Evolutionary conservation across 2,329 filamentous ascomycete genomes (phyloP).

Genomic region (Alternaria solani): DNA sequence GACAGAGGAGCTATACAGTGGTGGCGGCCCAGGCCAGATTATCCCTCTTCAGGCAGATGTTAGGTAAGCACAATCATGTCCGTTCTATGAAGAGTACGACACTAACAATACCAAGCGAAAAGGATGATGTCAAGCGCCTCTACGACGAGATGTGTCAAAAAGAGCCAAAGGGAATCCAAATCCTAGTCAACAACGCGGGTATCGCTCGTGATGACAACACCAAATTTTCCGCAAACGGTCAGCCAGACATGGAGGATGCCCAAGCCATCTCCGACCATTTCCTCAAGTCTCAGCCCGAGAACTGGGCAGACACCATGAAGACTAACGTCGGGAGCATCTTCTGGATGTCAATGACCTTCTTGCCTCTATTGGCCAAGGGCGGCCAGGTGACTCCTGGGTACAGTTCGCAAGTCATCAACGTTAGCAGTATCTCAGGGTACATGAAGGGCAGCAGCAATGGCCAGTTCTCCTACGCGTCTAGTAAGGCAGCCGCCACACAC

Average conservation of each 20-base stretch:
- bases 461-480: conserved; percentile 60
- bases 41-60: conserved; percentile 48
- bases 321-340: conserved; percentile 62
- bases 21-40: conserved; percentile 57
- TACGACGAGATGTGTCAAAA: conserved; percentile 53
- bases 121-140: conserved; percentile 57
- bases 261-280: conserved; percentile 62
- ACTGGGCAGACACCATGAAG: conserved; percentile 61
- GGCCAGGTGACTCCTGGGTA: conserved; percentile 57
- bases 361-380: conserved; percentile 63
- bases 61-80: conserved; percentile 28
- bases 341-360: conserved; percentile 63
- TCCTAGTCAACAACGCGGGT: conserved; percentile 64
- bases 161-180: conserved; percentile 62
- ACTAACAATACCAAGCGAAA: conserved; percentile 48
- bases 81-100: not conserved
- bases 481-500: conserved; percentile 60
- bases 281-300: conserved; percentile 55
- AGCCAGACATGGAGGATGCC: conserved; percentile 58
- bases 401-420: conserved; percentile 62
- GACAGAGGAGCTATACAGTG: conserved; percentile 57
- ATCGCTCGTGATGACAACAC: conserved; percentile 62
- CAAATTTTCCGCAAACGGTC: conserved; percentile 57
- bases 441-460: conserved; percentile 60
- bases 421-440: conserved; percentile 60